Evolutionary conservation across 352 stramenopile species (phyloP), one percentile per base, ranked within the genome.

Genomic region (Blastocystis sp.): DNA sequence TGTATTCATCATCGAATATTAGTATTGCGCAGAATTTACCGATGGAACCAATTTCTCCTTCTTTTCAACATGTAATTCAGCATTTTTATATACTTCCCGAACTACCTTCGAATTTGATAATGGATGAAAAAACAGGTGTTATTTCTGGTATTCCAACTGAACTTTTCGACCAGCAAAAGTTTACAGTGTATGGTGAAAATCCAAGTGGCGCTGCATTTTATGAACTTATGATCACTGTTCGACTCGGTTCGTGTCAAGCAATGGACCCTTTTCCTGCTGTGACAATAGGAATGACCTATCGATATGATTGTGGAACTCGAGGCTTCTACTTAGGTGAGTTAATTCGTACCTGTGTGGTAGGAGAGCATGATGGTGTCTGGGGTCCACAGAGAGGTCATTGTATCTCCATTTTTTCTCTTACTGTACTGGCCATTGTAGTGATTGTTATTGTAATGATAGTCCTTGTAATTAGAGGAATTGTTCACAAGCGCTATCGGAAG

Each of bases 291-390:
- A 17, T 7, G 27, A 15, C 4, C 22, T 27, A 27, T 78, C 5
- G 5, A 17, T n/a, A 44, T 33, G 48, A 84, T 15, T 84, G 73
- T 44, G 19, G 48, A 22, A 24, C 42, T 53, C 22, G 68, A 22
- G 73, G 73, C n/a, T 68, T 17, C 9, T 84, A 66, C 27, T 17
- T 84, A 7, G 73, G 73, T 0, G 48, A 7, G 27, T 51, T 68
- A 35, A 33, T 4, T 33, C 30, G 73, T 37, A 13, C 19, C 30
- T 84, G 73, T 44, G 22, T n/a, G 7, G n/a, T 84, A 42, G 73
- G 73, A 9, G 54, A 66, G 22, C 66, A 66, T 6, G 53, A 60
- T 42, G 73, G 73, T 9, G 73, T 68, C 1, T 84, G 73, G 73
- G 9, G 59, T n/a, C 48, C 66, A 51, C 19, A n/a, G 6, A 68